phyloP scores from a whole-genome alignment of 2,329 filamentous ascomycete species.

The Teratosphaeria nubilosa region DNA sequence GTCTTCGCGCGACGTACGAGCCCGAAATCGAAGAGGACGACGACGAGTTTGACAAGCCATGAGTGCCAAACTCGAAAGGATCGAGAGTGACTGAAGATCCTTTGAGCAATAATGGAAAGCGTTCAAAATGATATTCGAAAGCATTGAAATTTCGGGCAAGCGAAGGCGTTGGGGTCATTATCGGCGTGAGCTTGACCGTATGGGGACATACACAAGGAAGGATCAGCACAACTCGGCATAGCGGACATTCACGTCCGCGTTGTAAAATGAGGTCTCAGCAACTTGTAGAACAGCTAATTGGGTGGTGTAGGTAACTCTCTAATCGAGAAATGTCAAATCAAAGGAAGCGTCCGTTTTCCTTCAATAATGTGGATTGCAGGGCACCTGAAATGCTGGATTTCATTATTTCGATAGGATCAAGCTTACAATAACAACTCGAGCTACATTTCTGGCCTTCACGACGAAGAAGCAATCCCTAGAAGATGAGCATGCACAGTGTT shows the following conservation, averaged over 20 bases:
- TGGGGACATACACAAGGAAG: slow-evolving; percentile 1
- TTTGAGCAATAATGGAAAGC: too few species aligned
- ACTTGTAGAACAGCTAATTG: slow-evolving; percentile 11
- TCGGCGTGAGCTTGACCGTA: background rate
- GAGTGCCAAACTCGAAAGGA: background rate
- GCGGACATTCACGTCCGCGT: slow-evolving; percentile 6
- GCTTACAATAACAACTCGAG: too few species aligned
- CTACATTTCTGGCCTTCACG: too few species aligned
- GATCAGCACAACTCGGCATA: slow-evolving; percentile 7
- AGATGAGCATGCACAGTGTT: too few species aligned
- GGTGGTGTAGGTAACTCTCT: slow-evolving; percentile 12
- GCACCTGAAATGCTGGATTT: too few species aligned
- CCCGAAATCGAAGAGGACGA: background rate
- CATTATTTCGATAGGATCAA: too few species aligned
- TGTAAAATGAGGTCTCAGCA: slow-evolving; percentile 15
- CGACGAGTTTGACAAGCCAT: background rate
- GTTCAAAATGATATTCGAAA: background rate
- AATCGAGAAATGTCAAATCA: slow-evolving; percentile 6
- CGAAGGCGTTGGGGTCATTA: slow-evolving; percentile 3
- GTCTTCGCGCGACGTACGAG: background rate
- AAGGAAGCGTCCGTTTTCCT: background rate
- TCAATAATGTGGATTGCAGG: background rate
- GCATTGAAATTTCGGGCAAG: background rate
- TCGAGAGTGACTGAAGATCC: background rate
- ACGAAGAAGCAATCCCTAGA: too few species aligned